These are phyloP conservation scores for Phytophthora fragariaefolia DNA, from an alignment of 352 stramenopile genomes.

Conservation along the genomic window DNA sequence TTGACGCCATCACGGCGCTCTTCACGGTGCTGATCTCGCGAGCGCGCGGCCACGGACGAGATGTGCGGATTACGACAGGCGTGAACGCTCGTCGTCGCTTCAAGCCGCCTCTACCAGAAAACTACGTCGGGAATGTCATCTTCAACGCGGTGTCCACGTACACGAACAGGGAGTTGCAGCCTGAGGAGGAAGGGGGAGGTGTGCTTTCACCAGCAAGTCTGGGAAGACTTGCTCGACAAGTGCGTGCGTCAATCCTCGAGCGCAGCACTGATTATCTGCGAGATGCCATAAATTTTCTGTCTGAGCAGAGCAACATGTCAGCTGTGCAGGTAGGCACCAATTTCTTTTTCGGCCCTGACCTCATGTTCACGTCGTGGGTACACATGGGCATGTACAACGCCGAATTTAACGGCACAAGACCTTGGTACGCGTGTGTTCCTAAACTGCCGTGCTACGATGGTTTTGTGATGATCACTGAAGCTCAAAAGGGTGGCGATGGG, in stretches of 20 bases:
- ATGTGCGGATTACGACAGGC: slow-evolving; percentile 51
- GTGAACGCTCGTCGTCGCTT: slow-evolving; percentile 60
- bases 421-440: slow-evolving; percentile 50
- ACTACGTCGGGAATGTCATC: slow-evolving; percentile 61
- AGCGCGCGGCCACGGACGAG: slow-evolving; percentile 47
- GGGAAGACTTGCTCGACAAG: slow-evolving; percentile 37
- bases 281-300: slow-evolving; percentile 61
- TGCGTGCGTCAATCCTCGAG: slow-evolving; percentile 51
- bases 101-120: slow-evolving; percentile 44
- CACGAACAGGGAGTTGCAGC: slow-evolving; percentile 12
- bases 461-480: slow-evolving; percentile 59
- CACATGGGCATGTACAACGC: slow-evolving; percentile 73
- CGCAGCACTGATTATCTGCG: slow-evolving; percentile 49
- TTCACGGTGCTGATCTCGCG: slow-evolving; percentile 60
- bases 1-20: slow-evolving; percentile 57
- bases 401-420: slow-evolving; percentile 45
- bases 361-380: slow-evolving; percentile 69
- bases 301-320: slow-evolving; percentile 34
- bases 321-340: slow-evolving; percentile 48
- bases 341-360: slow-evolving; percentile 57
- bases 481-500: slow-evolving; percentile 36
- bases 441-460: slow-evolving; percentile 45
- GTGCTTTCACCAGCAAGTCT: slow-evolving; percentile 18
- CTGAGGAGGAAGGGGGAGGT: not conserved
- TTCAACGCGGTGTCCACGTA: slow-evolving; percentile 61